Percentiles rank a stretch among this genome's conserved stretches.
Evolutionary conservation across 177 flowering plant species (phyloP).

Genomic region (Telopea speciosissima): DNA sequence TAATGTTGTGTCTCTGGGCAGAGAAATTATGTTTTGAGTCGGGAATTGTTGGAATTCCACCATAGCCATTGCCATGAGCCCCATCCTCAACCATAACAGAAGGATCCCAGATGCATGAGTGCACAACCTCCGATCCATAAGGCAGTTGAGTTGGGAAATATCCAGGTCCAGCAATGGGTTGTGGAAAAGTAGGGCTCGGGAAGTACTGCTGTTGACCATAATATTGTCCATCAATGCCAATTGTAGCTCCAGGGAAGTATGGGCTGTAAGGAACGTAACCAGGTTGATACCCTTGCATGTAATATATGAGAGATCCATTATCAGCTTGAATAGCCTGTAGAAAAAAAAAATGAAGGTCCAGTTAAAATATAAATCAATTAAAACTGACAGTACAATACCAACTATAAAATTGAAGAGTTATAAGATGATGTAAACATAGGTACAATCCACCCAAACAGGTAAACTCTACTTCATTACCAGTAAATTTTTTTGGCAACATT

Average conservation of each 20-base stretch:
- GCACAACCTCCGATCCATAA: conserved; percentile 38
- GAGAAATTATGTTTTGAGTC: conserved; percentile 23
- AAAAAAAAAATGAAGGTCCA: too few species aligned
- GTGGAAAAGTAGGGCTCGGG: conserved; percentile 26
- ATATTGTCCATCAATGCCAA: conserved; percentile 47
- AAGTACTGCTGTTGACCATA: conserved; percentile 26
- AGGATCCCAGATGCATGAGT: conserved; percentile 36
- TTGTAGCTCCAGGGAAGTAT: conserved; percentile 27
- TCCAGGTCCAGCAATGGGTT: conserved; percentile 34
- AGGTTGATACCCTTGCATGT: conserved; percentile 41
- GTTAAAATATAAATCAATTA: not conserved
- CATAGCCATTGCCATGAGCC: conserved; percentile 21
- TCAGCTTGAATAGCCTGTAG: conserved; percentile 47
- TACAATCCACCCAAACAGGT: too few species aligned
- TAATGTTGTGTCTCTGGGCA: conserved; percentile 18
- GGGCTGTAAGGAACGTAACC: conserved; percentile 32
- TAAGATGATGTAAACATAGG: not conserved
- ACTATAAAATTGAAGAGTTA: not conserved
- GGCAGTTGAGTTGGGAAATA: conserved; percentile 26
- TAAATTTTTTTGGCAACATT: too few species aligned
- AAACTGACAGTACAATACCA: not conserved
- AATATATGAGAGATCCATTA: conserved; percentile 39
- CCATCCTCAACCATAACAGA: conserved; percentile 33
- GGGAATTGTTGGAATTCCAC: conserved; percentile 23
- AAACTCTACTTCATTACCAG: too few species aligned